phyloP scores from a whole-genome alignment of 2,329 filamentous ascomycete species.

The Cladosporium sp. region DNA sequence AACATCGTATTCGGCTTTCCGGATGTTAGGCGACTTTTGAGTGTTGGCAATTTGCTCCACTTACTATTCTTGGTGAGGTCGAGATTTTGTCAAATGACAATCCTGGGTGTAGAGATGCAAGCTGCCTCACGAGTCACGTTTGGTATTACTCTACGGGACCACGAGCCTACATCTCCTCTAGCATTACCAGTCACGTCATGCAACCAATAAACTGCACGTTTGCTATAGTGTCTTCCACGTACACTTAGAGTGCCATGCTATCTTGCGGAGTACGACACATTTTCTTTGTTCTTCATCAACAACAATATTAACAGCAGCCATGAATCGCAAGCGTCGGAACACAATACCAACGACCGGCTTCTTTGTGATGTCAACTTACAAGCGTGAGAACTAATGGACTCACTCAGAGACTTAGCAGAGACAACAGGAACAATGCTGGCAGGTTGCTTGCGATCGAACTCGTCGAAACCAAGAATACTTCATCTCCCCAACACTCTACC shows the following conservation, averaged over 20 bases:
- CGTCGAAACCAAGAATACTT: neutral
- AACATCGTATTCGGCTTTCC: neutral
- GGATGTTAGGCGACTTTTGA: neutral
- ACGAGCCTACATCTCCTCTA: neutral
- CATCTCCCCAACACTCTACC: neutral
- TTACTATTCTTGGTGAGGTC: neutral
- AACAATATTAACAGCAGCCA: constrained; percentile 1
- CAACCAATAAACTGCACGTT: neutral
- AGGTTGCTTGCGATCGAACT: neutral
- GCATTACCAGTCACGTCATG: neutral
- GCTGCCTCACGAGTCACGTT: neutral
- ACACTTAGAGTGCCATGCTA: neutral
- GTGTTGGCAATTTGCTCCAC: neutral
- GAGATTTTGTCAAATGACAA: neutral
- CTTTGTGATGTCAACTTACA: neutral
- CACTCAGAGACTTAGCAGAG: neutral
- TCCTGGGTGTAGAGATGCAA: neutral
- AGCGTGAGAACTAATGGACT: neutral
- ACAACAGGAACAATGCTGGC: constrained; percentile 1
- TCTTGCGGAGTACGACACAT: neutral
- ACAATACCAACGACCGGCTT: neutral
- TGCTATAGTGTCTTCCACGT: neutral
- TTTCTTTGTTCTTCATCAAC: constrained; percentile 9
- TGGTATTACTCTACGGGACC: neutral
- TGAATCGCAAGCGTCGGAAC: neutral